Conservation (phyloP, 805 yeast genomes). For the Wickerhamomyces subpelliculosus region DNA sequence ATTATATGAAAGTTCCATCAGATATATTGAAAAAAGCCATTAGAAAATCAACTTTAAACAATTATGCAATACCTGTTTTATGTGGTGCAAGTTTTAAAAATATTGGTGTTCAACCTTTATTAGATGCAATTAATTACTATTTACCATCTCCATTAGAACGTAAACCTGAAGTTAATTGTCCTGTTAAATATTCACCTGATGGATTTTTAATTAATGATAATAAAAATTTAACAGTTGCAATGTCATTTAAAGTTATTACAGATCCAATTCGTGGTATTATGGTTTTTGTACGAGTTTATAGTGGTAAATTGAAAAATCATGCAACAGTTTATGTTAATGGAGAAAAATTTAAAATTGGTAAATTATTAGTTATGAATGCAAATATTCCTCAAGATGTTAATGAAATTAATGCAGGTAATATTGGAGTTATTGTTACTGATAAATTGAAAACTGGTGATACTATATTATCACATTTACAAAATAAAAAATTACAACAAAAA, state of each 20-base stretch:
- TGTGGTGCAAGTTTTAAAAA: conserved; percentile 92
- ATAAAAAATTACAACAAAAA: conserved; percentile 42
- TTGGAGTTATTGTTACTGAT: conserved; percentile 65
- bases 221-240: conserved; percentile 60
- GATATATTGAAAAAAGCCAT: conserved; percentile 51
- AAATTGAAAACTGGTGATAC: conserved; percentile 89
- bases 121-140: conserved; percentile 74
- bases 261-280: conserved; percentile 79
- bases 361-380: conserved; percentile 80
- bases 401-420: conserved; percentile 65
- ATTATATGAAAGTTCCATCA: conserved; percentile 60
- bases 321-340: conserved; percentile 64
- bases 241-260: conserved; percentile 87
- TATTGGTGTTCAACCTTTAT: conserved; percentile 89
- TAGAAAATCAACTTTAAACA: conserved; percentile 51
- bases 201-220: conserved; percentile 52
- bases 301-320: conserved; percentile 65
- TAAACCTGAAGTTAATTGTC: conserved; percentile 43
- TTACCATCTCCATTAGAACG: conserved; percentile 78
- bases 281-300: conserved; percentile 83
- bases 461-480: conserved; percentile 52
- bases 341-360: conserved; percentile 56
- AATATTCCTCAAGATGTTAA: conserved; percentile 71
- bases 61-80: conserved; percentile 65
- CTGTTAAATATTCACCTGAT: conserved; percentile 32